phyloP scores from a whole-genome alignment of 345 rosid species.

The Pelargonium nanum region DNA sequence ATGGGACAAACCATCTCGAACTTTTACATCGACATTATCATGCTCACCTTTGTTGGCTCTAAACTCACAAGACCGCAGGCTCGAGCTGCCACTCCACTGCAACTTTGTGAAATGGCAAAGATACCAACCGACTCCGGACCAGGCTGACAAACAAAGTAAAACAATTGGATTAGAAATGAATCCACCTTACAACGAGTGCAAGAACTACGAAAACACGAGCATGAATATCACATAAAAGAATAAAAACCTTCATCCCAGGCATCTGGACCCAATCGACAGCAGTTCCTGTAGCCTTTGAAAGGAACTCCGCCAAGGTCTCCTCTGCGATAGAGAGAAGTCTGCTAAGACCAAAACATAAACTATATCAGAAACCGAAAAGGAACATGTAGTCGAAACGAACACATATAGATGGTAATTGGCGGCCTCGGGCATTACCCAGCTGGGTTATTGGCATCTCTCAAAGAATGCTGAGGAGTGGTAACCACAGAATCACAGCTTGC shows the following conservation, averaged over 20 bases:
- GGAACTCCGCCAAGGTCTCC: conserved; percentile 99
- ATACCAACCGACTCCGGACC: conserved; percentile 99
- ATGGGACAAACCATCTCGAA: not conserved
- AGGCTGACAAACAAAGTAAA: conserved; percentile 46
- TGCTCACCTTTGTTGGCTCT: conserved; percentile 79
- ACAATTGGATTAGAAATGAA: not conserved
- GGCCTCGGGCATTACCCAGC: conserved; percentile 67
- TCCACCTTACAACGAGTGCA: not conserved
- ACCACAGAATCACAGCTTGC: conserved; percentile 95
- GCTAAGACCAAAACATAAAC: conserved; percentile 1
- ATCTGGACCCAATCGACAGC: conserved; percentile 99
- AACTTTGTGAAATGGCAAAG: conserved; percentile 97
- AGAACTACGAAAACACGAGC: no score
- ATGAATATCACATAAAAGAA: no score
- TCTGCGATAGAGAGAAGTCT: conserved; percentile 98
- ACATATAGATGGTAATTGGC: not conserved
- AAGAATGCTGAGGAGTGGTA: conserved; percentile 85
- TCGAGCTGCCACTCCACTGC: conserved; percentile 99
- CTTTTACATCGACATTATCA: not conserved
- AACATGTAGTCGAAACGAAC: not conserved
- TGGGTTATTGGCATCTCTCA: conserved; percentile 94
- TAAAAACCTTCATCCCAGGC: conserved; percentile 99
- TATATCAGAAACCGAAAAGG: not conserved
- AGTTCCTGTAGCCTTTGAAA: conserved; percentile 99
- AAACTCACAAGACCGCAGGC: conserved; percentile 99